phyloP scores from a whole-genome alignment of 2,329 filamentous ascomycete species.

The Fusarium proliferatum region DNA sequence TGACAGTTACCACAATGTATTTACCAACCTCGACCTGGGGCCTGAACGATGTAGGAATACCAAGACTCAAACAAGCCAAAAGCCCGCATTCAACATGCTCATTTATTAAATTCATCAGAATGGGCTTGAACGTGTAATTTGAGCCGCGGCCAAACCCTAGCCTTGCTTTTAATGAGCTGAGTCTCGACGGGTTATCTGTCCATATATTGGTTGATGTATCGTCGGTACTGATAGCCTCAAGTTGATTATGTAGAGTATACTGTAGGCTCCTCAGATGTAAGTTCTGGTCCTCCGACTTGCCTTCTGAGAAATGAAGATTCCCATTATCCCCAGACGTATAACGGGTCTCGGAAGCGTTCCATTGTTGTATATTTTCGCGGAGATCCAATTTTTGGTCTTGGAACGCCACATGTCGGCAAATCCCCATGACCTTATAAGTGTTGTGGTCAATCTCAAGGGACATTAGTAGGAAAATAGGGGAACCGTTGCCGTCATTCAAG shows the following conservation, averaged over 20 bases:
- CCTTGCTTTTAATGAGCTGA: rapidly evolving
- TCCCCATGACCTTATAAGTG: background rate
- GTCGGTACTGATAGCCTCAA: background rate
- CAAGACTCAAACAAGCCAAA: too few relatives aligned
- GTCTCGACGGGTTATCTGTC: background rate
- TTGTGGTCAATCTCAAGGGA: rapidly evolving
- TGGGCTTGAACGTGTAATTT: too few relatives aligned
- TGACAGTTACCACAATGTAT: too few relatives aligned
- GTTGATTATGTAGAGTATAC: background rate
- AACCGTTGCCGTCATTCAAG: background rate
- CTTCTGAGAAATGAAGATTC: too few relatives aligned
- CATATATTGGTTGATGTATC: background rate
- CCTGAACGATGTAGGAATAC: too few relatives aligned
- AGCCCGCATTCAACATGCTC: too few relatives aligned
- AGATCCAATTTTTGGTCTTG: background rate
- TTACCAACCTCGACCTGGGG: too few relatives aligned
- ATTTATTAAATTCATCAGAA: too few relatives aligned
- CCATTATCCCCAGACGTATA: too few relatives aligned
- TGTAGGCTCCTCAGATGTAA: background rate
- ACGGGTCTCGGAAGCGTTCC: background rate
- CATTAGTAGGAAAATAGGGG: background rate
- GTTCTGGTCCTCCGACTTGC: too few relatives aligned
- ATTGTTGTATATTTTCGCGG: background rate
- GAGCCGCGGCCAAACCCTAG: background rate
- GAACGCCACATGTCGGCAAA: background rate